Conservation (phyloP, 495 filamentous ascomycete species). For the Hapsidospora chrysogenum region DNA sequence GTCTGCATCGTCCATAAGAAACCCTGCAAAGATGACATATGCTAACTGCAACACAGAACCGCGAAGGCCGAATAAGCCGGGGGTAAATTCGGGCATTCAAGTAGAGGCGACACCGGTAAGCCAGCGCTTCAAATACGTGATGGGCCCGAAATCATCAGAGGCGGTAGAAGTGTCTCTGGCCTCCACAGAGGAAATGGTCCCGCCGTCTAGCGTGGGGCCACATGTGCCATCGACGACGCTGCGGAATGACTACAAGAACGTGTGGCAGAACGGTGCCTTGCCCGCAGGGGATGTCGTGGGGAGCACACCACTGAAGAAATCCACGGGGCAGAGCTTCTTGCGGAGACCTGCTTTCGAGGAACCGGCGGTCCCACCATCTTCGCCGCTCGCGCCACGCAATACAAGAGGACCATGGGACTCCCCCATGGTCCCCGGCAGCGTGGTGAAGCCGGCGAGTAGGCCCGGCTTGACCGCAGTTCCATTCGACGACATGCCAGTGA, state of each 20-base stretch:
- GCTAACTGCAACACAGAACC: constrained; percentile 29
- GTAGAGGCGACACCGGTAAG: constrained; percentile 65
- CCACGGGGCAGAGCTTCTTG: constrained; percentile 3
- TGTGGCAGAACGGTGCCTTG: constrained; percentile 8
- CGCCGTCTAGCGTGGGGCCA: not conserved
- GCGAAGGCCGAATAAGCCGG: constrained; percentile 47
- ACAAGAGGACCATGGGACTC: not conserved
- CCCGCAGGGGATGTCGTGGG: constrained; percentile 7
- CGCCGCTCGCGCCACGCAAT: constrained; percentile 25
- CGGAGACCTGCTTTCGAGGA: not conserved
- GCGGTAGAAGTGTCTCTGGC: constrained; percentile 9
- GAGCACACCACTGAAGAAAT: constrained; percentile 13
- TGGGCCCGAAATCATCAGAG: constrained; percentile 11
- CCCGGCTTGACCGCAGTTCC: constrained; percentile 7
- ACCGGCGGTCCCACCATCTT: constrained; percentile 15
- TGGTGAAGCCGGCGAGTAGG: constrained; percentile 20
- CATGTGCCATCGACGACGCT: constrained; percentile 18
- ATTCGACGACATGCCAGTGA: constrained; percentile 28
- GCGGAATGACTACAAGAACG: constrained; percentile 7
- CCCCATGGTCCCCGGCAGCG: not conserved
- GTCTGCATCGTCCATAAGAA: constrained; percentile 1
- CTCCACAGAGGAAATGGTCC: constrained; percentile 6
- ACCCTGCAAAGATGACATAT: constrained; percentile 1
- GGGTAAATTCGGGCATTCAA: constrained; percentile 38
- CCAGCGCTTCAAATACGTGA: constrained; percentile 31